Base-by-base conservation (phyloP, 768 basidiomycete genomes). In the Calocybe indica region DNA sequence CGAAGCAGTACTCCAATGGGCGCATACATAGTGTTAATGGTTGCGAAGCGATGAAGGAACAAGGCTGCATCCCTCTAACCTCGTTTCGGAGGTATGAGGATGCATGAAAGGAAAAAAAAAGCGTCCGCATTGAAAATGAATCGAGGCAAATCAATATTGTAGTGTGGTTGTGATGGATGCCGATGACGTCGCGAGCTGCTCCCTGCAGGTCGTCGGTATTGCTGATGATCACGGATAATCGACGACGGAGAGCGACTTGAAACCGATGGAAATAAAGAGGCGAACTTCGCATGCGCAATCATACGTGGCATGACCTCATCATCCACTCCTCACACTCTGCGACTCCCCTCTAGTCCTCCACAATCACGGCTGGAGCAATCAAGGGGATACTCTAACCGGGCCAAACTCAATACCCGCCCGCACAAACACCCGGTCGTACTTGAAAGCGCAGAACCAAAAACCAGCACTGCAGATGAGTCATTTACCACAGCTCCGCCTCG, bases 111-210 rank as follows among this genome's bases (percentile, higher is more conserved):
- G 53, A 51, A 52, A 71, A 64, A 78, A 82, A 76, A 67, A 83
- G 84, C 85, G 85, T 88, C 85, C 85, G 83, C 85, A 67, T 71
- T 65, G 66, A 63, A 66, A 75, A 67, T 61, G 59, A 59, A 47
- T 51, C 51, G 52, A 56, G 55, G 60, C 58, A 57, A 54, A 62
- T 60, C 62, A 62, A 55, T 58, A 54, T 55, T 46, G 50, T 55
- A 44, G 38, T 52, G 49, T 53, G 47, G 55, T 53, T 54, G 58
- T 59, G 60, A 22, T 22, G 22, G 22, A 22, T 22, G 22, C 4
- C 22, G 22, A 22, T 22, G 22, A 22, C 22, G 22, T 22, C 22
- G 22, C 22, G 22, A 22, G 22, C 22, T 22, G 52, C 59, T 52
- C 58, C 48, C 51, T 49, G 36, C 54, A 38, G 12, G 41, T 12